Base-by-base conservation (phyloP, 106 monocot genomes). In the Iris macrosiphon region DNA sequence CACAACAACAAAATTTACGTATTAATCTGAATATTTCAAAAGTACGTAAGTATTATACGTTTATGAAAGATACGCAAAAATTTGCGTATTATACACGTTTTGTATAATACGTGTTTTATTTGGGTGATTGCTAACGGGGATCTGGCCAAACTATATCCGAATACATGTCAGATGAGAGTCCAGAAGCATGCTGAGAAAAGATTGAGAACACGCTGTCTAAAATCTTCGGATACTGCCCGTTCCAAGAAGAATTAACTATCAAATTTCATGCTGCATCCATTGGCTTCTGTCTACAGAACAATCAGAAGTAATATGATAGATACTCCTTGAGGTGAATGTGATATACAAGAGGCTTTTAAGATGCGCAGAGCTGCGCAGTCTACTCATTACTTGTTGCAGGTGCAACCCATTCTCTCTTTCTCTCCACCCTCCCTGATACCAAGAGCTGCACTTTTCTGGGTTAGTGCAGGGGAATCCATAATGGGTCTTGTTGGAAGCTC, bases 331-430 rank as follows among this genome's bases (percentile, higher is more conserved):
- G 19, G 48, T 22, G 34, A 44, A 49, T 44, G 49, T 8, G 40
- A 40, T 6, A 30, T 16, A 46, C 17, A 18, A 4, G 53, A 60
- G 4, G 42, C 24, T 30, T 72, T 53, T n/a, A 72, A 78, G 42
- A 66, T 83, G 60, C 11, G 58, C 50, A 81, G 64, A 32, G 48
- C 73, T 57, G 57, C 94, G 74, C 61, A 60, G 78, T 79, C 43
- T 89, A 78, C 65, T 70, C 89, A 11, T 42, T 88, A 23, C 57
- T 94, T 13, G 74, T 79, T 66, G 84, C 84, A 5, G 84, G 75
- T 52, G 54, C 78, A 18, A 52, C 68, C 3, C 66, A 82, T 53
- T 60, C 76, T 38, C 55, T 94, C 3, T 76, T 88, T 61, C 17
- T 85, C 33, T 43, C 84, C 88, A 34, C 37, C 67, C 29, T 85